phyloP scores from a whole-genome alignment of 106 monocot genomes.

The Allium fistulosum region DNA sequence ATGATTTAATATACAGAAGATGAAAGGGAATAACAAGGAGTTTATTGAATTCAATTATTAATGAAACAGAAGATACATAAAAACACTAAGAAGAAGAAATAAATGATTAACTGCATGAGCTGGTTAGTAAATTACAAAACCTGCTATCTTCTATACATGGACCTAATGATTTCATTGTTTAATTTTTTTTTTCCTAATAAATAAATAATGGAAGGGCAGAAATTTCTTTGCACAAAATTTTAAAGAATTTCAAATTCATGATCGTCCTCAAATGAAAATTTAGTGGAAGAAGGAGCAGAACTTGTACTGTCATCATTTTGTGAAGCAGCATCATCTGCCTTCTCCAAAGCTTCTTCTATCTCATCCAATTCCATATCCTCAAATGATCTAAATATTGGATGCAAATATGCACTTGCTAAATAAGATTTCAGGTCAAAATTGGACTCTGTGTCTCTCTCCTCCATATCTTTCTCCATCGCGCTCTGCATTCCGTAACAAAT shows the following conservation, averaged over 20 bases:
- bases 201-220: no score
- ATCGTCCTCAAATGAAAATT: not conserved
- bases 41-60: no score
- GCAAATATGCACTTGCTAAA: slow-evolving; percentile 51
- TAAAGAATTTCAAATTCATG: not conserved
- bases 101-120: no score
- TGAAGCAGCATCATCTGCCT: not conserved
- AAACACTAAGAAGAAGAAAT: no score
- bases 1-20: no score
- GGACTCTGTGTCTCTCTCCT: slow-evolving; percentile 39
- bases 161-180: no score
- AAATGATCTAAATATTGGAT: slow-evolving; percentile 45
- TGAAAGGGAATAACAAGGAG: no score
- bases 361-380: slow-evolving; percentile 12
- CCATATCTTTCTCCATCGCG: slow-evolving; percentile 53
- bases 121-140: no score
- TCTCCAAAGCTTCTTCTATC: slow-evolving; percentile 11
- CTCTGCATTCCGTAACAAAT: slow-evolving; percentile 10
- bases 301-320: slow-evolving; percentile 1
- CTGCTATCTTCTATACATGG: no score
- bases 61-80: no score
- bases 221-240: not conserved
- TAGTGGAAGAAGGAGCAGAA: slow-evolving; percentile 22
- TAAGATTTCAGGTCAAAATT: slow-evolving; percentile 47
- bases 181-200: no score